Conservation (phyloP, 331 rosid species). For the Prunus yedoensis region DNA sequence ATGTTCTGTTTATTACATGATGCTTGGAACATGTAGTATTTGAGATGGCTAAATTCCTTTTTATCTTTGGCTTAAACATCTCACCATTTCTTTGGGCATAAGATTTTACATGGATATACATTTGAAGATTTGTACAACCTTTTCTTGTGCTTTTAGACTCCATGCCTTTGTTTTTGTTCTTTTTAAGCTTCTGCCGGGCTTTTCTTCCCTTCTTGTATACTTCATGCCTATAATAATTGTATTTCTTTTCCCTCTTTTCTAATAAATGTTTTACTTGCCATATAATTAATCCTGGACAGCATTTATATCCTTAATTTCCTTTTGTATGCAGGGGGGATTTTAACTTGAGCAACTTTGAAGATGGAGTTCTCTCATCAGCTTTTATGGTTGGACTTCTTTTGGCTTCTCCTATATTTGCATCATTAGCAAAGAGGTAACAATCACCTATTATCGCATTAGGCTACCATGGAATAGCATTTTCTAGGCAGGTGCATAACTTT, state of each 20-base stretch:
- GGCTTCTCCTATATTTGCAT: conserved; percentile 83
- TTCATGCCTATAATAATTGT: background rate
- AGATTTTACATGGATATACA: background rate
- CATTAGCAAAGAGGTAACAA: conserved; percentile 65
- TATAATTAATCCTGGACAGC: background rate
- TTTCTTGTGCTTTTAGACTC: background rate
- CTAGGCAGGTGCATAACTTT: conserved; percentile 2
- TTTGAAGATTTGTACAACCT: background rate
- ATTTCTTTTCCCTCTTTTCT: background rate
- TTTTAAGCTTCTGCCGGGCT: background rate
- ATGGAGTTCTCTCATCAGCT: conserved; percentile 80
- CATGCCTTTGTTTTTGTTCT: background rate
- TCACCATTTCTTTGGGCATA: background rate
- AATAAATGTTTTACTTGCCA: background rate
- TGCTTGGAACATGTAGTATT: background rate
- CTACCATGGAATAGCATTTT: background rate
- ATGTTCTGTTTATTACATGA: background rate
- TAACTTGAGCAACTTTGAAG: conserved; percentile 73
- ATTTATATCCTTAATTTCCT: conserved; percentile 3
- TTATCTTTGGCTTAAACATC: background rate
- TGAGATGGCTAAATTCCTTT: background rate
- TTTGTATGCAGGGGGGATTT: conserved; percentile 64
- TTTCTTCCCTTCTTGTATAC: background rate
- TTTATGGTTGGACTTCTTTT: conserved; percentile 93
- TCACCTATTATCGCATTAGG: conserved; percentile 10